A percentile compares a stretch with the other conserved stretches of the same genome.
phyloP scores from a whole-genome alignment of 164 flowering plant genomes.

The Saururus chinensis region DNA sequence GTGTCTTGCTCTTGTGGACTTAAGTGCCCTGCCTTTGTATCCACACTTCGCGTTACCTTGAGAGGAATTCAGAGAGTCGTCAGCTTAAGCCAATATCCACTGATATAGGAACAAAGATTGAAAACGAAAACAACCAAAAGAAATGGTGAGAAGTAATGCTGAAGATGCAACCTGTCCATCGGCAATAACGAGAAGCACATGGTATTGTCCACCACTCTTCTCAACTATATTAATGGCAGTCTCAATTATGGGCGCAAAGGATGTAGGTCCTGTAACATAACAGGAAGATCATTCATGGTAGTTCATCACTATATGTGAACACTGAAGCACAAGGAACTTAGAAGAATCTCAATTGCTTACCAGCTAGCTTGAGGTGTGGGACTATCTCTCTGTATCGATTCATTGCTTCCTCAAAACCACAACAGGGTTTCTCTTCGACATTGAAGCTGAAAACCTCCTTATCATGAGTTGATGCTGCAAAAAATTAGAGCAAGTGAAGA shows the following conservation, averaged over 20 bases:
- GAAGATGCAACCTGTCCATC: constrained; percentile 33
- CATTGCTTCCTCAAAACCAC: constrained; percentile 52
- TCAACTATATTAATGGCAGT: constrained; percentile 32
- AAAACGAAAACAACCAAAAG: background rate
- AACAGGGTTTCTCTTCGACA: constrained; percentile 31
- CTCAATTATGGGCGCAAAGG: constrained; percentile 42
- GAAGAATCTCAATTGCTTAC: constrained; percentile 12
- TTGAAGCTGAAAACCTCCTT: constrained; percentile 55
- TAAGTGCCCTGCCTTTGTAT: constrained; percentile 21
- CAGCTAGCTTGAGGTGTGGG: constrained; percentile 48
- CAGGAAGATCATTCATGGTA: background rate
- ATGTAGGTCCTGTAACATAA: constrained; percentile 31
- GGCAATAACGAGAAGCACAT: constrained; percentile 41
- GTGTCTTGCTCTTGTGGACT: constrained; percentile 41
- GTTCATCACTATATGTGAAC: background rate
- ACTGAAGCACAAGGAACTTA: background rate
- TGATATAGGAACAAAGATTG: background rate
- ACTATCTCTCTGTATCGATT: constrained; percentile 43
- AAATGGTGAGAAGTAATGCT: background rate
- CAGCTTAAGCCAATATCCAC: background rate
- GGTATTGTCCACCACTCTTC: constrained; percentile 35
- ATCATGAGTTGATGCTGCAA: constrained; percentile 61
- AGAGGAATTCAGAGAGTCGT: background rate
- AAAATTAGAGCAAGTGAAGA: background rate
- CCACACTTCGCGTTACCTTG: constrained; percentile 40